Conservation (phyloP, 2,329 filamentous ascomycete species). For the Cladophialophora immunda region DNA sequence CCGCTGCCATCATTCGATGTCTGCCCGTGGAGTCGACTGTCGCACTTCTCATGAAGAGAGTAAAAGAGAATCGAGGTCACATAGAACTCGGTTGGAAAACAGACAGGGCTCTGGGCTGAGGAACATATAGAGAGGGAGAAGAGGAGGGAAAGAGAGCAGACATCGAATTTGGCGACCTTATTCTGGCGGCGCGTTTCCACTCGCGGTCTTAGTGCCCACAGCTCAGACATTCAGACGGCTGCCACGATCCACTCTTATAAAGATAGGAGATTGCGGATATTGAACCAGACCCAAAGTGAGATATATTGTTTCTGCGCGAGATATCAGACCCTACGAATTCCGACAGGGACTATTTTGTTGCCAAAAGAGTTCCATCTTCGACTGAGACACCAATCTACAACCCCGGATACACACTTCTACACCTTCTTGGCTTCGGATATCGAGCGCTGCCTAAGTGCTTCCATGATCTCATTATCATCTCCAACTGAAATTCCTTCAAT, state of each 20-base stretch:
- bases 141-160: background rate
- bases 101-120: background rate
- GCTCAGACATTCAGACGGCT: background rate
- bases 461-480: constrained; percentile 22
- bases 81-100: background rate
- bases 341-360: background rate
- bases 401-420: background rate
- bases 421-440: constrained; percentile 19
- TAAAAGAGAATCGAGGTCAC: background rate
- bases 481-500: constrained; percentile 21
- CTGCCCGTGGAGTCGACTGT: background rate
- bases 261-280: background rate
- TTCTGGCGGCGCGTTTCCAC: background rate
- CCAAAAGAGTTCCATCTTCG: background rate
- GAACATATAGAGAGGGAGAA: background rate
- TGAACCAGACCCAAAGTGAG: background rate
- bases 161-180: background rate
- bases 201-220: background rate
- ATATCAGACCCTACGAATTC: background rate
- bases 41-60: background rate
- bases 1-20: constrained; percentile 15
- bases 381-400: background rate
- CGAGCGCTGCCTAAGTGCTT: constrained; percentile 26
- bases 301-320: background rate
- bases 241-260: background rate